Base-by-base conservation (phyloP, 1,284 basidiomycete species). In the Schizopora paradoxa region DNA sequence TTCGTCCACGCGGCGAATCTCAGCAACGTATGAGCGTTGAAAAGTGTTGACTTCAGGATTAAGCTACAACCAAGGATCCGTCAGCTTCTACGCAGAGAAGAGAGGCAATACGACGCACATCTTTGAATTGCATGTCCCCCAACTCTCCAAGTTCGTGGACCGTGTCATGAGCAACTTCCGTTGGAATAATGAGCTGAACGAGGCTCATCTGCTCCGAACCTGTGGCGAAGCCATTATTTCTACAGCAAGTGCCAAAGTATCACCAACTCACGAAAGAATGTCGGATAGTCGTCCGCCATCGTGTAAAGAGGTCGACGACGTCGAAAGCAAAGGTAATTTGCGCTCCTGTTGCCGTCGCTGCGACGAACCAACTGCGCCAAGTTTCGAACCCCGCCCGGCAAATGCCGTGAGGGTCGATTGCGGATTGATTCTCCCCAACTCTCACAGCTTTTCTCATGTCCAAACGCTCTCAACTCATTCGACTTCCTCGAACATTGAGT, bases 201-300 rank as follows among this genome's bases (percentile, higher is more conserved):
- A 96, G 76, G 74, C 91, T 95, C 94, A 98, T 97, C 72, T 82
- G 78, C 70, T 94, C 91, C 73, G 91, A 95, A 53, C 86, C 91
- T 94, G 55, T 27, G 47, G 42, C 45, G 22, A 6, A 43, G 3
- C 1, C 32, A 36, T 49, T 2, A 44, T 19, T 2, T 45, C 22
- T 3, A 19, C 14, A 2, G 0, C n/a, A 10, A 16, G 4, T 0
- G 19, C 13, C 14, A 4, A 27, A 38, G 22, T 13, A 44, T 14
- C 10, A 18, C 8, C 2, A 13, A 37, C 50, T 16, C 34, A 51
- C 50, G 50, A 45, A 51, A 51, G 27, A 51, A 36, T 11, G 47
- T 49, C 32, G 50, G 47, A 21, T 51, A 49, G 29, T 51, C 50
- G 21, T 51, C 50, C 31, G 40, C 47, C 47, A 49, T 49, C 16